Evolutionary conservation across 202 grass and related monocot species (phyloP).

Genomic region (Hordeum pubiflorum): DNA sequence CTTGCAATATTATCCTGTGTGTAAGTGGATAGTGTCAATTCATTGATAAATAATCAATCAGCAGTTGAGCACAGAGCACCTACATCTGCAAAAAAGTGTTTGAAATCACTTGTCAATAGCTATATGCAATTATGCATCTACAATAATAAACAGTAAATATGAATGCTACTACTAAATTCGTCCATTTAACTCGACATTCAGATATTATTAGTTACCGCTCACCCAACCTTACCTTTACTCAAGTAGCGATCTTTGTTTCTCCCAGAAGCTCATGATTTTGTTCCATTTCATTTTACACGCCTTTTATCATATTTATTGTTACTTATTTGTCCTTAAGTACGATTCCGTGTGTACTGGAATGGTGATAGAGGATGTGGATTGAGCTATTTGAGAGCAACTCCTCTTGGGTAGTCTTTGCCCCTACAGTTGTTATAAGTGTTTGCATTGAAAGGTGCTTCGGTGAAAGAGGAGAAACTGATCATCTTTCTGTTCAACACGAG

Average conservation of each 20-base stretch:
- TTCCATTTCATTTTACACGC: neutral
- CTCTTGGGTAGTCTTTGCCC: neutral
- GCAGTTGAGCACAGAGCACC: neutral
- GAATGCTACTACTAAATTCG: neutral
- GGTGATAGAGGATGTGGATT: neutral
- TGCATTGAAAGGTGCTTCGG: neutral
- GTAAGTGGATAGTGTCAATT: neutral
- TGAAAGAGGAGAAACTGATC: neutral
- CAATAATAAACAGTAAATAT: neutral
- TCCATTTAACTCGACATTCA: neutral
- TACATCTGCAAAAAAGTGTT: neutral
- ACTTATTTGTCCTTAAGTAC: neutral
- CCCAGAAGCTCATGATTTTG: neutral
- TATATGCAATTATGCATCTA: neutral
- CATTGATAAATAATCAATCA: neutral
- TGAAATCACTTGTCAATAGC: neutral
- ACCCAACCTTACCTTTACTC: neutral
- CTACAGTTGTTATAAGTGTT: neutral
- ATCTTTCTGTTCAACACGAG: neutral
- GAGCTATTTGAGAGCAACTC: neutral
- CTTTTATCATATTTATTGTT: neutral
- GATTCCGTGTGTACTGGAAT: neutral
- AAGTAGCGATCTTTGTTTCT: neutral
- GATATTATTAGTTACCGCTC: neutral
- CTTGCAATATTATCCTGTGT: neutral